phyloP scores from a whole-genome alignment of 2,329 filamentous ascomycete species.

The Stagonosporopsis tanaceti region DNA sequence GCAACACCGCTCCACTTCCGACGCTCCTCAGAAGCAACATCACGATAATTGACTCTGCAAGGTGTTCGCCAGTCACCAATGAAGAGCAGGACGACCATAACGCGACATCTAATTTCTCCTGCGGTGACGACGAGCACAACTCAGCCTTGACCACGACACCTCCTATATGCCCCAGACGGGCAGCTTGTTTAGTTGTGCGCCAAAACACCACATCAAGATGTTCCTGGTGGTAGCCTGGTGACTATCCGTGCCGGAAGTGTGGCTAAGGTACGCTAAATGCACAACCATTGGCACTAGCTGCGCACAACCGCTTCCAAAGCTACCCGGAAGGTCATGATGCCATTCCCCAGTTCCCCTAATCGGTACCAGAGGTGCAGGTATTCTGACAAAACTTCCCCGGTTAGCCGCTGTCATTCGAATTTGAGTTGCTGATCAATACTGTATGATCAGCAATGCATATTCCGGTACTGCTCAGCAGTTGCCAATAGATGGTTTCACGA shows the following conservation, averaged over 20 bases:
- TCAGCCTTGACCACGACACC: not conserved
- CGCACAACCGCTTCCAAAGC: constrained; percentile 1
- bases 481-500: constrained; percentile 9
- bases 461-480: constrained; percentile 13
- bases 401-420: not conserved
- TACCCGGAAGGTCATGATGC: constrained; percentile 12
- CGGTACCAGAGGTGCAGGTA: not conserved
- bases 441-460: constrained; percentile 3
- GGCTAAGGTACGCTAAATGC: constrained; percentile 7
- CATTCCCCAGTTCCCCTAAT: constrained; percentile 1
- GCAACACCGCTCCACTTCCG: constrained; percentile 16
- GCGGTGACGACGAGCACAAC: constrained; percentile 4
- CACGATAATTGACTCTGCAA: constrained; percentile 19
- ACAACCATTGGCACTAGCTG: constrained; percentile 8
- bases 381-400: constrained; percentile 1
- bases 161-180: not conserved
- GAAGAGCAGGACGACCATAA: not conserved
- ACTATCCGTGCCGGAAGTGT: not conserved
- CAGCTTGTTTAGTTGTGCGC: constrained; percentile 6
- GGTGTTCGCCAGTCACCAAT: constrained; percentile 7
- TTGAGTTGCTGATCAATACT: constrained; percentile 1
- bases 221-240: constrained; percentile 1
- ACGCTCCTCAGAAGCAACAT: constrained; percentile 9
- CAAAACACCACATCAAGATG: constrained; percentile 12
- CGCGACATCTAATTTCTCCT: constrained; percentile 1